These are phyloP conservation scores for Claviceps digitariae DNA, from an alignment of 2,329 filamentous ascomycete genomes.

Conservation along the genomic window DNA sequence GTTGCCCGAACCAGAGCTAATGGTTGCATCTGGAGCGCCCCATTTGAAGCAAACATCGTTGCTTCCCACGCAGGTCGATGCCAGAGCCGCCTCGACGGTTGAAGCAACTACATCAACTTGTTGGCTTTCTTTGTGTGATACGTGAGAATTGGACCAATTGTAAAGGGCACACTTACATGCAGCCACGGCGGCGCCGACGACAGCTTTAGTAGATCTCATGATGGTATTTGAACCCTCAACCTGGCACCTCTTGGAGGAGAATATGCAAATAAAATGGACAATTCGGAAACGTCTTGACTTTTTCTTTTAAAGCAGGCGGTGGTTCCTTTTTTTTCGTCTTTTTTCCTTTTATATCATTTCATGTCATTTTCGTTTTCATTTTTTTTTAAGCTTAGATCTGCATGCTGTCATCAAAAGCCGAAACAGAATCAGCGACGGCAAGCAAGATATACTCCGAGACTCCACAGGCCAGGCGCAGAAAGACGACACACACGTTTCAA, in stretches of 20 bases:
- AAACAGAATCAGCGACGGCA: neutral
- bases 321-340: neutral
- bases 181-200: neutral
- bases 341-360: neutral
- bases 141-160: neutral
- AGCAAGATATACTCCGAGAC: neutral
- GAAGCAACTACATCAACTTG: neutral
- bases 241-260: neutral
- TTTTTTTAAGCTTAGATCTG: neutral
- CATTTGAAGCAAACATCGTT: slow-evolving; percentile 37
- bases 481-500: too few relatives aligned
- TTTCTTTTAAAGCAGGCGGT: too few relatives aligned
- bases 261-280: neutral
- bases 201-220: neutral
- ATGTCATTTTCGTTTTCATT: neutral
- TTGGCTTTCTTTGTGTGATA: neutral
- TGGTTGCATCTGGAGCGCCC: slow-evolving; percentile 37
- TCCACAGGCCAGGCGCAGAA: neutral
- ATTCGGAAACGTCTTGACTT: neutral
- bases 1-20: slow-evolving; percentile 34
- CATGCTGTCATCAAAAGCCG: neutral
- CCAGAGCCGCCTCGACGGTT: neutral
- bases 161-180: neutral
- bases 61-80: neutral
- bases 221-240: neutral